Conservation (phyloP, 805 yeast species). For the Sugiyamaella floridensis region DNA sequence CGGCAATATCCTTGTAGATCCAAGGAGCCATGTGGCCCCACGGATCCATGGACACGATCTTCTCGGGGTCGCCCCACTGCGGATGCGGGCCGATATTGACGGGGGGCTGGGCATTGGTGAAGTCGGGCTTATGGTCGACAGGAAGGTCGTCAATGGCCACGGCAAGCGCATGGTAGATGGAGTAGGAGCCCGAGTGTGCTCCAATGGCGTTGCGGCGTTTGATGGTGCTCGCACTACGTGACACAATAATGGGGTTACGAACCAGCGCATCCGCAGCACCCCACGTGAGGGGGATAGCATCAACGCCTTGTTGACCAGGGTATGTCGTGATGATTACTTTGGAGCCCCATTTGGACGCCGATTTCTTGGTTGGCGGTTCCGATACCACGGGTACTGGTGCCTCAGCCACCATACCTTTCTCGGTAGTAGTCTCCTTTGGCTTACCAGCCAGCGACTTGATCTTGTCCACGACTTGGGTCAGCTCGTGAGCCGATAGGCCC, state of each 20-base stretch:
- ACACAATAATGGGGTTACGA: conserved; percentile 54
- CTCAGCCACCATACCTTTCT: not conserved
- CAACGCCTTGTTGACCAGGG: conserved; percentile 42
- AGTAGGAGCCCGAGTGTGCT: conserved; percentile 58
- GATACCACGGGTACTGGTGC: not conserved
- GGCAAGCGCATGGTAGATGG: conserved; percentile 59
- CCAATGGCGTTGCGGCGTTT: conserved; percentile 56
- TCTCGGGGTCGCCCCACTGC: conserved; percentile 49
- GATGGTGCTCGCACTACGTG: conserved; percentile 44
- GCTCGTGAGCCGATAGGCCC: not conserved
- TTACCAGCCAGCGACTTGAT: not conserved
- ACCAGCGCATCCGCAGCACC: conserved; percentile 41
- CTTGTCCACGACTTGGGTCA: not conserved
- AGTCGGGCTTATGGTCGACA: conserved; percentile 48
- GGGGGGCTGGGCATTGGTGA: conserved; percentile 58
- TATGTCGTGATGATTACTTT: conserved; percentile 46
- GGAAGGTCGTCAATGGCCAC: conserved; percentile 54
- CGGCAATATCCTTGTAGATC: conserved; percentile 41
- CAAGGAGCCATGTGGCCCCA: conserved; percentile 62
- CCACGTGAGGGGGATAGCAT: conserved; percentile 49
- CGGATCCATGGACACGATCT: conserved; percentile 61
- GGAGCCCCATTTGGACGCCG: conserved; percentile 23
- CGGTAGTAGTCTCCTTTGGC: not conserved
- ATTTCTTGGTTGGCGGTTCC: not conserved
- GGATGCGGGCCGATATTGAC: conserved; percentile 47